Evolutionary conservation across 768 basidiomycete species (phyloP).

Genomic region (Guyanaporus albipodus): DNA sequence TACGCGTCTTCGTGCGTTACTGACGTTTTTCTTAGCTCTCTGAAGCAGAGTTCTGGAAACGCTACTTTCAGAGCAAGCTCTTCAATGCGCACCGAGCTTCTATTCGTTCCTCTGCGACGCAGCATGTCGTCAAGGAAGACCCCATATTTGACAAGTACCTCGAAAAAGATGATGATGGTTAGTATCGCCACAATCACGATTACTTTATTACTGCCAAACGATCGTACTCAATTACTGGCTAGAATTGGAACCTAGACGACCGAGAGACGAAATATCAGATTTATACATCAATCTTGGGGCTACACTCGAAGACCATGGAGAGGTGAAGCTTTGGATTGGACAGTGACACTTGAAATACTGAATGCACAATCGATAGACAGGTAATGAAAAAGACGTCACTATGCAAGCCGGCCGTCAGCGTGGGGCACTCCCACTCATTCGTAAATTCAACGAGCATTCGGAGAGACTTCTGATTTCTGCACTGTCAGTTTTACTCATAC

Average conservation of each 20-base stretch:
- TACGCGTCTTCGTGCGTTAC: background rate
- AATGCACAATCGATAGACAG: constrained; percentile 50
- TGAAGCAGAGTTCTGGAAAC: constrained; percentile 92
- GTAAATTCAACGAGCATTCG: constrained; percentile 97
- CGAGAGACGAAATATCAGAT: constrained; percentile 63
- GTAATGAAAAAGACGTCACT: constrained; percentile 85
- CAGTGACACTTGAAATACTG: background rate
- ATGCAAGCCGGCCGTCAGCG: constrained; percentile 94
- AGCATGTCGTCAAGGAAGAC: constrained; percentile 85
- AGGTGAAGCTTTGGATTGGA: constrained; percentile 44
- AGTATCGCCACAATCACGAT: constrained; percentile 18
- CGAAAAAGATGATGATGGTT: constrained; percentile 94
- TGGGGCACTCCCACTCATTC: constrained; percentile 85
- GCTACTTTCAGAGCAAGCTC: constrained; percentile 94
- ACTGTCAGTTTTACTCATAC: constrained; percentile 43
- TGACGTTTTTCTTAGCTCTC: constrained; percentile 54
- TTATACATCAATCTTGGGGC: constrained; percentile 83
- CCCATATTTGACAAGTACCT: constrained; percentile 94
- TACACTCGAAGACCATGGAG: constrained; percentile 86
- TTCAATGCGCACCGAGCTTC: constrained; percentile 95
- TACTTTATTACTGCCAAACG: background rate
- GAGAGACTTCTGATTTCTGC: constrained; percentile 82
- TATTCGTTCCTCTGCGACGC: constrained; percentile 79
- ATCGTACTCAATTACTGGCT: background rate
- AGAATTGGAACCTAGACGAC: constrained; percentile 78